A percentile compares a stretch with the other conserved stretches of the same genome.
Conservation (phyloP, 371 early-diverging fungal genomes). For the Actinomortierella ambigua region DNA sequence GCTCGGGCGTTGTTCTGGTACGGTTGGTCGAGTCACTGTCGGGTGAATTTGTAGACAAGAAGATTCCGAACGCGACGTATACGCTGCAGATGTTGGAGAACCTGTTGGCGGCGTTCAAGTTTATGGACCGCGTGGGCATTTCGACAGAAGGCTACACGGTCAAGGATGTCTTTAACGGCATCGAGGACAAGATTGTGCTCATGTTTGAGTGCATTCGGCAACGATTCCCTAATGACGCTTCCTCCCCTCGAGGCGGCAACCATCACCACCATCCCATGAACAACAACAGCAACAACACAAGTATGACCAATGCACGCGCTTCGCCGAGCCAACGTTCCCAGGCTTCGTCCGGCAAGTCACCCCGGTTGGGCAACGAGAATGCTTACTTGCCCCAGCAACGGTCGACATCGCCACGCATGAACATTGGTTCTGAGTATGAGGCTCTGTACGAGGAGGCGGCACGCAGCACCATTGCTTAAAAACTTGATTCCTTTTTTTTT, state of each 20-base stretch:
- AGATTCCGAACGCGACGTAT: slow-evolving; percentile 43
- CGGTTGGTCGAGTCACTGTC: slow-evolving; percentile 57
- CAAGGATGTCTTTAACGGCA: slow-evolving; percentile 64
- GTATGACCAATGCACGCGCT: background rate
- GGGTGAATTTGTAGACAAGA: slow-evolving; percentile 50
- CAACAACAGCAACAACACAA: background rate
- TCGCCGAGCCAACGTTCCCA: too few species aligned
- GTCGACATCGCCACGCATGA: slow-evolving; percentile 1
- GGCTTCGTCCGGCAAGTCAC: too few species aligned
- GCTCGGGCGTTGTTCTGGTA: slow-evolving; percentile 58
- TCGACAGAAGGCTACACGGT: slow-evolving; percentile 58
- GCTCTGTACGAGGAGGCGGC: slow-evolving; percentile 46
- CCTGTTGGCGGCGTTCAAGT: slow-evolving; percentile 61
- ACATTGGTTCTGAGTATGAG: slow-evolving; percentile 31
- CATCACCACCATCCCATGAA: background rate
- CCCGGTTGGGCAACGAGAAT: too few species aligned
- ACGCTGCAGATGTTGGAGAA: slow-evolving; percentile 56
- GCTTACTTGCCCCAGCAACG: too few species aligned
- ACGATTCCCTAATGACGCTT: slow-evolving; percentile 24
- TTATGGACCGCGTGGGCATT: slow-evolving; percentile 60
- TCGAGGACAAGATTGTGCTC: slow-evolving; percentile 58
- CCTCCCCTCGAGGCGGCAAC: background rate
- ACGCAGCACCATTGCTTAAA: slow-evolving; percentile 31
- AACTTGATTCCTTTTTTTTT: background rate
- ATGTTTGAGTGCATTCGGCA: slow-evolving; percentile 57